Base-by-base conservation (phyloP, 2,329 filamentous ascomycete genomes). In the Golovinomyces cichoracearum region DNA sequence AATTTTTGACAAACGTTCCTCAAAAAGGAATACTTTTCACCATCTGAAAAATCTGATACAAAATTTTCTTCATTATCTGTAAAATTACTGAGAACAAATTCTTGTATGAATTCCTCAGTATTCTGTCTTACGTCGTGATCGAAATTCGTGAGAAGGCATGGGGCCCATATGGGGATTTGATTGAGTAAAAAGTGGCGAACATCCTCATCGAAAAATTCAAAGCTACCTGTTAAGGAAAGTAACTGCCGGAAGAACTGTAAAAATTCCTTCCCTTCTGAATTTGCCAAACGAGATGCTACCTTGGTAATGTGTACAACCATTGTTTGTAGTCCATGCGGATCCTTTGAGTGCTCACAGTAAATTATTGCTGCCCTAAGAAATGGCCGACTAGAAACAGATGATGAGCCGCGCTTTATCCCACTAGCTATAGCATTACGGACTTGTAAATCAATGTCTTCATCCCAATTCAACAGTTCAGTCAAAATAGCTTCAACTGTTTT, bases 401-500 rank as follows among this genome's bases (percentile, higher is more conserved):
- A 48, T 4, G 50, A 23, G 37, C 33, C 49, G 37, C 51, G 56
- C 45, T 51, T 53, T 38, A 61, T 58, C 1, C 59, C 59, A 47
- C 50, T 33, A n/a, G 47, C 42, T 35, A 62, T 61, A 12, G 60
- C 55, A 22, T 64, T 61, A 35, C 68, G 66, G 1, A 84, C 64
- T 41, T 66, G 63, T 0, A 63, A 45, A 40, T 75, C 72, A 60
- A 76, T 67, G 5, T 63, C 60, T 49, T 71, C 68, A 19, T 70
- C 63, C n/a, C 54, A 58, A 19, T 64, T 61, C 38, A 81, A 62
- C 31, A 84, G 65, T 3, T 68, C 64, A 33, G 62, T 62, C 45
- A 85, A 59, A 48, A 85, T 78, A 12, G 62, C 64, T 46, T 70
- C 65, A 1, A 71, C 74, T 2, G 66, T 65, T 1, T 58, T 53